phyloP scores from a whole-genome alignment of 306 rosid species.

The Coriaria nepalensis region DNA sequence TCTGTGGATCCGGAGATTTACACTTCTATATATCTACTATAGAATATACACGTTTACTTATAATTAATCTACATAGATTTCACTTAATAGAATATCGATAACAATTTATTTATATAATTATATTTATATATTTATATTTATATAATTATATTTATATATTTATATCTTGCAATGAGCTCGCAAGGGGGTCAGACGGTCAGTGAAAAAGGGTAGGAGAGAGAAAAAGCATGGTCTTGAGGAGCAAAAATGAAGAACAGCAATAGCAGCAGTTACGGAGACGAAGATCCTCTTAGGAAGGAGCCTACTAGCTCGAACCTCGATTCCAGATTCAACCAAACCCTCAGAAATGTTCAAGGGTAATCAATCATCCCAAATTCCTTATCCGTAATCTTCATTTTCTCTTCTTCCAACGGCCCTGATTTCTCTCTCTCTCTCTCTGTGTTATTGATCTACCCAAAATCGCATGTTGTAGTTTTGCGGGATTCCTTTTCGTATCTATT shows the following conservation, averaged over 20 bases:
- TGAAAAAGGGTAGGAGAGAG: not conserved
- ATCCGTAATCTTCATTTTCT: not conserved
- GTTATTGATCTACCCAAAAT: not conserved
- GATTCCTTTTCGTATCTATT: slow-evolving; percentile 2
- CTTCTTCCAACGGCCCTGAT: slow-evolving; percentile 7
- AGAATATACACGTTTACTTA: no score
- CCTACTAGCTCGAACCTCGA: slow-evolving; percentile 33
- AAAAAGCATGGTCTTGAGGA: slow-evolving; percentile 16
- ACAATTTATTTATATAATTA: no score
- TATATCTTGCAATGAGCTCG: no score
- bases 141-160: no score
- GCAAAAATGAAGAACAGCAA: slow-evolving; percentile 48
- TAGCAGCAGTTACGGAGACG: slow-evolving; percentile 23
- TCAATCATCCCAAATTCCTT: not conserved
- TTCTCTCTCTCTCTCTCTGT: slow-evolving; percentile 6
- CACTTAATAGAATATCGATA: no score
- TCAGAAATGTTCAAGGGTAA: slow-evolving; percentile 88
- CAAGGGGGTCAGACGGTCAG: no score
- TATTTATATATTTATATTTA: no score
- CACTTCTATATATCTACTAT: no score
- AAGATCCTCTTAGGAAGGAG: slow-evolving; percentile 38
- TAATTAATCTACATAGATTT: no score
- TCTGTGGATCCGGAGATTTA: no score
- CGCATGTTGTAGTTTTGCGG: no score
- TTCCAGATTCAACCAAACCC: slow-evolving; percentile 85